These are phyloP conservation scores for Leccinum truebloodii DNA, from an alignment of 768 basidiomycete species.

Conservation along the genomic window DNA sequence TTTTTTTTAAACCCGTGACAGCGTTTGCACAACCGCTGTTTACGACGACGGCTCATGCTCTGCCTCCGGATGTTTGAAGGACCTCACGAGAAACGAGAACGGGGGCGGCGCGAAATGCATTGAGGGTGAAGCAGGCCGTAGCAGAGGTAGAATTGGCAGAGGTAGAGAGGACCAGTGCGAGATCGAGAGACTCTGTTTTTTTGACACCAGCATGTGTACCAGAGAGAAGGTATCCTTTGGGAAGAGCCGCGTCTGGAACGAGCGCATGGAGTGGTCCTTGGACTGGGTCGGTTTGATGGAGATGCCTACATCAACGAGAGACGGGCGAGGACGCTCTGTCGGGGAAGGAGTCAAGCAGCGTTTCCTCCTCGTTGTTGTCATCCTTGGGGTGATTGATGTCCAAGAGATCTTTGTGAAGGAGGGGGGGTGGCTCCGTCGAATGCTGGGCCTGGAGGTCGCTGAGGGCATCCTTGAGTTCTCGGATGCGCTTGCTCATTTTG, in stretches of 20 bases:
- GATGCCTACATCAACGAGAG: slow-evolving; percentile 49
- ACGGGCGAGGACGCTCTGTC: slow-evolving; percentile 23
- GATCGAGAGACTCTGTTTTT: slow-evolving; percentile 66
- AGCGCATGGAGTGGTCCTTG: slow-evolving; percentile 61
- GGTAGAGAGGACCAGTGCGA: slow-evolving; percentile 85
- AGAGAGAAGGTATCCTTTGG: slow-evolving; percentile 71
- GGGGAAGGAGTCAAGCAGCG: background rate
- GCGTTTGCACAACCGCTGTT: slow-evolving; percentile 99
- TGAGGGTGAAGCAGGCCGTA: slow-evolving; percentile 92
- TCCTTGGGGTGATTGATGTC: too few species aligned
- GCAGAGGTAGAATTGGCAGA: slow-evolving; percentile 71
- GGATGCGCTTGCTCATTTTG: too few species aligned
- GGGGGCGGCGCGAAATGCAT: slow-evolving; percentile 96
- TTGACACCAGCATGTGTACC: slow-evolving; percentile 87
- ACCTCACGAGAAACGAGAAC: slow-evolving; percentile 85
- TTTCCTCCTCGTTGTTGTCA: too few species aligned
- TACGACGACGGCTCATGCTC: slow-evolving; percentile 82
- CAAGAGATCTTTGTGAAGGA: too few species aligned
- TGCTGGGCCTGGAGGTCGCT: too few species aligned
- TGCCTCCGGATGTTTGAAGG: slow-evolving; percentile 60
- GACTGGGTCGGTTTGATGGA: slow-evolving; percentile 57
- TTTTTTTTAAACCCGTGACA: slow-evolving; percentile 79
- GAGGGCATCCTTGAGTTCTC: too few species aligned
- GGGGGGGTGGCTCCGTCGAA: too few species aligned
- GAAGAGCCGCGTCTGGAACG: slow-evolving; percentile 63